Conservation (phyloP, 2,329 filamentous ascomycete genomes). For the Aspergillus brunneoviolaceus region DNA sequence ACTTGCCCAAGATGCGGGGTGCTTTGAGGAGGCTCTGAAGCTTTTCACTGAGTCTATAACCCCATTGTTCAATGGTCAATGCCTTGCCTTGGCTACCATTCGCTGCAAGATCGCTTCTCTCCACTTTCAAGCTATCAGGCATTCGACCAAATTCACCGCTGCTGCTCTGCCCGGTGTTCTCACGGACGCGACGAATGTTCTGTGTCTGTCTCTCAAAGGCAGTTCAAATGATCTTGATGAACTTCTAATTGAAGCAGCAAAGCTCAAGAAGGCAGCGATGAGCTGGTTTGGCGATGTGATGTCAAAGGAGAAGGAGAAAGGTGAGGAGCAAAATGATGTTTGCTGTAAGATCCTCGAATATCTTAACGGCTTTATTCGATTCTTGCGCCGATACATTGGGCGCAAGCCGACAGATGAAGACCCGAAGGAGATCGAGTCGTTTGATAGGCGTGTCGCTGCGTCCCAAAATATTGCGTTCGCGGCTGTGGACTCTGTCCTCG, state of each 20-base stretch:
- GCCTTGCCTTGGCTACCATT: slow-evolving; percentile 37
- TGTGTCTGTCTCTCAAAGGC: slow-evolving; percentile 41
- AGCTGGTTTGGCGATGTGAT: slow-evolving; percentile 35
- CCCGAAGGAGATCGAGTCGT: slow-evolving; percentile 30
- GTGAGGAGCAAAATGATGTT: slow-evolving; percentile 19
- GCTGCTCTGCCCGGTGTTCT: slow-evolving; percentile 27
- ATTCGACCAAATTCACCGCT: slow-evolving; percentile 22
- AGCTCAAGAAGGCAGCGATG: slow-evolving; percentile 45
- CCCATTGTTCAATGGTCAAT: slow-evolving; percentile 32
- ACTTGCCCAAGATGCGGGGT: slow-evolving; percentile 42
- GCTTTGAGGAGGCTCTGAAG: slow-evolving; percentile 40
- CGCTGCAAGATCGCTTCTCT: slow-evolving; percentile 42
- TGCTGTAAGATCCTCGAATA: slow-evolving; percentile 34
- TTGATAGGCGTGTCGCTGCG: slow-evolving; percentile 31
- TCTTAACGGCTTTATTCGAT: slow-evolving; percentile 40
- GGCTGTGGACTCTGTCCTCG: slow-evolving; percentile 42
- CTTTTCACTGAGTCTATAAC: slow-evolving; percentile 34
- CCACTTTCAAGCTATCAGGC: slow-evolving; percentile 33
- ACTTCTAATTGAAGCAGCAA: slow-evolving; percentile 43
- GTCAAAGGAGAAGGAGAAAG: slow-evolving; percentile 21
- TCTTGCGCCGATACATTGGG: slow-evolving; percentile 44
- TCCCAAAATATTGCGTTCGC: slow-evolving; percentile 41
- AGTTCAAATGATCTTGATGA: slow-evolving; percentile 45
- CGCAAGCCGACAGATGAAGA: slow-evolving; percentile 29
- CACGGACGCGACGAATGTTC: slow-evolving; percentile 33